Base-by-base conservation (phyloP, 352 stramenopile species). In the Globisporangium nunn region DNA sequence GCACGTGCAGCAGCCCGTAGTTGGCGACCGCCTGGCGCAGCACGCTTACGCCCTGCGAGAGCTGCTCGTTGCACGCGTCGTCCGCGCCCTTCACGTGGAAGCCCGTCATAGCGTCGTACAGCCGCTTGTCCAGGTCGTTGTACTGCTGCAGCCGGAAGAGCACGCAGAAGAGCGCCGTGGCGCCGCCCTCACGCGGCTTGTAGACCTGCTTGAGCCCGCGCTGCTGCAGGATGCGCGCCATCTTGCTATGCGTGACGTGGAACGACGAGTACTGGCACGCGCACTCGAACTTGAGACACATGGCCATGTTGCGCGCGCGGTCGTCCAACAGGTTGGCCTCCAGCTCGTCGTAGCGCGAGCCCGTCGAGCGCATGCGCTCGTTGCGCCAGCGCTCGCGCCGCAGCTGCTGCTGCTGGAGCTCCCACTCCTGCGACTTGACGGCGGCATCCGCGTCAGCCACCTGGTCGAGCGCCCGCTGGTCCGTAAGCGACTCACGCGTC, bases 241-340 rank as follows among this genome's bases (percentile, higher is more conserved):
- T 88, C 56, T 78, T 79, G 54, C 62, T 69, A 39, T 82, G 67
- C 15, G 68, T 81, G 30, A 79, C 60, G 8, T 58, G 63, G 60
- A 93, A 77, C 10, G 81, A 75, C 54, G 72, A 81, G 43, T 80
- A 72, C n/a, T 84, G 77, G 60, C 83, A 93, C n/a, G 74, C 59
- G 57, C 83, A 93, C 50, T 79, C 74, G 62, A 85, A 71, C 55
- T 76, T 70, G 45, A 69, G 67, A 65, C 83, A 93, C 67, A 90
- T 81, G 56, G 60, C 61, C 50, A 93, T 70, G 56, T 89, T 85
- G 14, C 83, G 65, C 6, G 67, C 65, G 47, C 72, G 73, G 58
- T 93, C 83, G 56, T 93, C 83, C 48, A 87, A 61, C 30, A 90
- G 41, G 31, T 93, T 87, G 28, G 71, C 68, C 58, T 88, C 72